Base-by-base conservation (phyloP, 257 asterid species). In the Nicotiana tomentosiformis region DNA sequence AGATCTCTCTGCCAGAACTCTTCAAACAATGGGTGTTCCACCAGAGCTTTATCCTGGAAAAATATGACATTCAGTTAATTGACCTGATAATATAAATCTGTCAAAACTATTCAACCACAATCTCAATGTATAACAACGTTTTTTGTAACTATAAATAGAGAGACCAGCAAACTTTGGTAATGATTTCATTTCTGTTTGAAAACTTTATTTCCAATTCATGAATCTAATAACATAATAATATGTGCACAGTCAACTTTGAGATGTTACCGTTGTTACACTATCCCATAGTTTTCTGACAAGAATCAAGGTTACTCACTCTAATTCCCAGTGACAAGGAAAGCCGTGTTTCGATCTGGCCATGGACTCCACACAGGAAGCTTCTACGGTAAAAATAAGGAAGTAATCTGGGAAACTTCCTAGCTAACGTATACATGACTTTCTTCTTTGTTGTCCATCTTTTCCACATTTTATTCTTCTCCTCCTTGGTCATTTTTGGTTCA, bases 1-100 rank as follows among this genome's bases (percentile, higher is more conserved):
- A 94, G 88, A 56, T 94, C 96, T 82, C 98, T 92, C 81, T 88
- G 94, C 98, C 98, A 94, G 84, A 91, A 92, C 53, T 90, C 90
- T 89, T 87, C 82, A 84, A 96, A 94, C 55, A 64, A 65, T 43
- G 80, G 87, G 78, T 78, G 84, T 90, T 93, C 94, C 85, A 90
- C 82, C 85, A 90, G 81, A 85, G 91, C 94, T 87, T 87, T 90
- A 87, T 96, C 99, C 99, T 96, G 84, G 66, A 87, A 57, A 85
- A 80, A 74, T 70, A 67, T 62, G 7, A 77, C 82, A 58, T 81
- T 66, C 78, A 78, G 79, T 81, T 84, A 69, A 81, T 83, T 51
- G 64, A 76, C 37, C 46, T 76, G 46, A 23, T 43, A 49, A 72
- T 26, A 76, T 51, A 76, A 20, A 74, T 74, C 14, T 49, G 37